Conservation (phyloP, 352 stramenopile genomes). For the Paralagenidium karlingii region DNA sequence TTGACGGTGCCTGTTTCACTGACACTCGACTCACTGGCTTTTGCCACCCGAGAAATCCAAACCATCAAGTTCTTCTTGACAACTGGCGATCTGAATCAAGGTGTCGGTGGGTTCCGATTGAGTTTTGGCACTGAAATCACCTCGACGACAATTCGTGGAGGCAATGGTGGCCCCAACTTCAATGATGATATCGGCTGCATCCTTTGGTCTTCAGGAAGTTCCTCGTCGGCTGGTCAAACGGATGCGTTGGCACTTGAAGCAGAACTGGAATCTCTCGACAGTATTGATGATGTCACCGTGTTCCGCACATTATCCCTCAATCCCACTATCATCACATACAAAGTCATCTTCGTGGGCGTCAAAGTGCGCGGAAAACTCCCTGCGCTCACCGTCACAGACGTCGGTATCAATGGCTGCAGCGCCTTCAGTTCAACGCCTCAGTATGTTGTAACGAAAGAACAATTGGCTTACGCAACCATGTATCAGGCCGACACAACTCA, state of each 20-base stretch:
- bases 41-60: slow-evolving; percentile 52
- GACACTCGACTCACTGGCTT: slow-evolving; percentile 17
- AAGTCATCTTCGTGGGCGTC: slow-evolving; percentile 85
- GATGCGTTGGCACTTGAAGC: slow-evolving; percentile 43
- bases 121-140: slow-evolving; percentile 85
- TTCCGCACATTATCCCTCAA: slow-evolving; percentile 24
- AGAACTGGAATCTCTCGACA: slow-evolving; percentile 48
- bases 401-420: slow-evolving; percentile 88
- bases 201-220: slow-evolving; percentile 50
- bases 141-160: slow-evolving; percentile 58
- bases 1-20: slow-evolving; percentile 27
- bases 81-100: slow-evolving; percentile 18
- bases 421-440: slow-evolving; percentile 28
- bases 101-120: slow-evolving; percentile 80
- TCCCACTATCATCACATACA: slow-evolving; percentile 73
- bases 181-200: slow-evolving; percentile 72
- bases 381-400: slow-evolving; percentile 71
- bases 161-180: slow-evolving; percentile 44
- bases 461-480: slow-evolving; percentile 59
- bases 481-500: slow-evolving; percentile 86
- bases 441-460: slow-evolving; percentile 22
- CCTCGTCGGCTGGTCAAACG: slow-evolving; percentile 14
- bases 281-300: slow-evolving; percentile 67
- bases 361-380: slow-evolving; percentile 85
- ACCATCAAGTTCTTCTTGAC: slow-evolving; percentile 33